Conservation (phyloP, 495 filamentous ascomycete species). For the Talaromyces adpressus region DNA sequence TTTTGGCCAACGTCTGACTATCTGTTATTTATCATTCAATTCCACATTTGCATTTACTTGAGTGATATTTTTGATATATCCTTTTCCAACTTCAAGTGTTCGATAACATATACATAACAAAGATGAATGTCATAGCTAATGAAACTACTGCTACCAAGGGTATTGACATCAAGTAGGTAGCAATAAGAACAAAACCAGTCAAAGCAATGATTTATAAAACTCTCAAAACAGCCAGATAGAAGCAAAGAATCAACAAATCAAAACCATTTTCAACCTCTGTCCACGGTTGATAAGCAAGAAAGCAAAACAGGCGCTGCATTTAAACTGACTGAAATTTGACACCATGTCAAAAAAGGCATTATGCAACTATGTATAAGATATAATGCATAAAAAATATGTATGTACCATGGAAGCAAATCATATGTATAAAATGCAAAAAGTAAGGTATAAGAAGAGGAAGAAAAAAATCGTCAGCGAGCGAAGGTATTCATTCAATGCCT, state of each 20-base stretch:
- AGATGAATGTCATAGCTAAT: not conserved
- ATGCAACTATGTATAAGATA: slow-evolving; percentile 1
- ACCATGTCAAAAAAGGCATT: not conserved
- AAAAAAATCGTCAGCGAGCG: not conserved
- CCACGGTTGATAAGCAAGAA: slow-evolving; percentile 10
- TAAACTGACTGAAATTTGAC: not conserved
- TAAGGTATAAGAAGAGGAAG: not conserved
- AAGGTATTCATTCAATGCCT: slow-evolving; percentile 5
- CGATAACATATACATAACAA: not conserved
- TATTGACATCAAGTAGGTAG: too few species aligned
- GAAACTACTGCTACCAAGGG: too few species aligned
- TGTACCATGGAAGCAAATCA: not conserved
- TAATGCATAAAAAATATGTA: not conserved
- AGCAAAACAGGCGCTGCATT: slow-evolving; percentile 12
- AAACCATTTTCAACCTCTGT: too few species aligned
- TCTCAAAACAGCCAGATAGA: not conserved
- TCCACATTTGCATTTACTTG: not conserved
- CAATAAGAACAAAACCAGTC: too few species aligned
- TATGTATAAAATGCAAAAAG: not conserved
- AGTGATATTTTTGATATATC: not conserved
- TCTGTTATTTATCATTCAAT: not conserved
- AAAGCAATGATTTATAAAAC: not conserved
- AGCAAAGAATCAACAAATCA: not conserved
- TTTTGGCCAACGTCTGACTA: not conserved
- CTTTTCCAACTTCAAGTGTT: not conserved